These are phyloP conservation scores for Cystofilobasidium macerans DNA, from an alignment of 768 basidiomycete genomes.

Conservation along the genomic window DNA sequence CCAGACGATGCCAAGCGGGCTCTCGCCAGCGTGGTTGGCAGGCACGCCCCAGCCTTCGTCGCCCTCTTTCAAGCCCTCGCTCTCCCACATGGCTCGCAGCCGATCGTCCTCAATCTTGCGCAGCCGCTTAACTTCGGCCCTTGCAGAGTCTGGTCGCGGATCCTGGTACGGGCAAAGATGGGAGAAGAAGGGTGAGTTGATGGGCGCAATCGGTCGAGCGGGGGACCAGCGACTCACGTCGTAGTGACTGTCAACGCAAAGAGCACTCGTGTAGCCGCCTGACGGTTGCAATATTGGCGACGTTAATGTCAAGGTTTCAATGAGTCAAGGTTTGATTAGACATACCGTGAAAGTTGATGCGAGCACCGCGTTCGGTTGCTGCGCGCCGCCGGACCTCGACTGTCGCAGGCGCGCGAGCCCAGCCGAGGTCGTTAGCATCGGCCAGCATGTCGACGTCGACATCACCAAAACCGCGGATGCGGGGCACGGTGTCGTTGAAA, in stretches of 20 bases:
- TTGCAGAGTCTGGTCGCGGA: slow-evolving; percentile 16
- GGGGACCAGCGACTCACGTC: slow-evolving; percentile 1
- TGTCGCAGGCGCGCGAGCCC: slow-evolving; percentile 29
- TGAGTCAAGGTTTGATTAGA: neutral
- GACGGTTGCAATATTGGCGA: too few relatives aligned
- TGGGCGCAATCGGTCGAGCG: neutral
- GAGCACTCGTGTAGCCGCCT: slow-evolving; percentile 28
- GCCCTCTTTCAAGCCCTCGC: slow-evolving; percentile 9
- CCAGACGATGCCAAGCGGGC: slow-evolving; percentile 21
- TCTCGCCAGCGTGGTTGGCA: slow-evolving; percentile 19
- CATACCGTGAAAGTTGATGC: neutral
- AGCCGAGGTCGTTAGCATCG: slow-evolving; percentile 33
- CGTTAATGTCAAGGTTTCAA: neutral
- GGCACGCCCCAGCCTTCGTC: slow-evolving; percentile 18
- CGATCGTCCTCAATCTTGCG: slow-evolving; percentile 14
- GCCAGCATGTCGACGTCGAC: slow-evolving; percentile 28
- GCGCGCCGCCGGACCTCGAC: slow-evolving; percentile 30
- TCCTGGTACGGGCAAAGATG: slow-evolving; percentile 4
- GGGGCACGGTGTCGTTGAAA: neutral
- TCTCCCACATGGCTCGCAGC: slow-evolving; percentile 12
- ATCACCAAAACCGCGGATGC: slow-evolving; percentile 19
- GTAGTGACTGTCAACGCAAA: slow-evolving; percentile 29
- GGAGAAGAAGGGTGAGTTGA: too few relatives aligned
- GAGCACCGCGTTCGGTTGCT: slow-evolving; percentile 31
- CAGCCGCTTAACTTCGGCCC: neutral